These are phyloP conservation scores for Cardamine occulta DNA, from an alignment of 345 rosid species.

Conservation along the genomic window DNA sequence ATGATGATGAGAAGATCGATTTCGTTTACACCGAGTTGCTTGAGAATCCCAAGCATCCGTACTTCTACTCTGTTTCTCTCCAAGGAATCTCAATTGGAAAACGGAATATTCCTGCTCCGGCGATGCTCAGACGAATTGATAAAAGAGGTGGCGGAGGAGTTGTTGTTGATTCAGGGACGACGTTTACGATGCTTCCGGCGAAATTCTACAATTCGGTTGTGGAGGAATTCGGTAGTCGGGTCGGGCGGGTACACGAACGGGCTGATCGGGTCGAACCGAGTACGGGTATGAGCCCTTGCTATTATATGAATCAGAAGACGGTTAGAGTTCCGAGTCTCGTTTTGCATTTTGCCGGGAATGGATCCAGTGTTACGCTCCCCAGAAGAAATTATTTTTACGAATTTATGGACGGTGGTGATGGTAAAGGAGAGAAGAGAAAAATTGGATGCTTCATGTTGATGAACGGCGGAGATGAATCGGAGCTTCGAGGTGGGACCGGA, in stretches of 20 bases:
- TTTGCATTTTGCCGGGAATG: conserved; percentile 71
- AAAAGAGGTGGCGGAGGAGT: conserved; percentile 73
- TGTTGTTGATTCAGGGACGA: conserved; percentile 94
- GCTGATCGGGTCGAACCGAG: conserved; percentile 64
- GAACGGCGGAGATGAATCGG: conserved; percentile 88
- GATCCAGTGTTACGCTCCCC: conserved; percentile 76
- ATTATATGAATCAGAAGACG: conserved; percentile 49
- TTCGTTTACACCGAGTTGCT: conserved; percentile 75
- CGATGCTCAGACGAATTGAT: conserved; percentile 57
- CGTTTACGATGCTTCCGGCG: conserved; percentile 91
- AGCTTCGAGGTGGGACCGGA: conserved; percentile 77
- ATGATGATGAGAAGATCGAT: neutral
- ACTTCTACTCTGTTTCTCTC: conserved; percentile 83
- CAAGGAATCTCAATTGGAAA: conserved; percentile 79
- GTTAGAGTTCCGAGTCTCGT: conserved; percentile 58
- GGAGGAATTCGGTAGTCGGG: conserved; percentile 64
- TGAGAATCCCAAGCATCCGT: conserved; percentile 80
- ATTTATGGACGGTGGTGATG: conserved; percentile 66
- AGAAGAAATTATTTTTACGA: conserved; percentile 80
- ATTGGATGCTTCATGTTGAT: conserved; percentile 91
- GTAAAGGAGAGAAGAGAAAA: conserved; percentile 49
- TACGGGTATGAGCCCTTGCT: conserved; percentile 82
- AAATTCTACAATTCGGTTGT: conserved; percentile 63
- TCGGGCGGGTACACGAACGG: conserved; percentile 60
- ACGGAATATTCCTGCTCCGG: conserved; percentile 69